Evolutionary conservation across 2,329 filamentous ascomycete genomes (phyloP).

Genomic region (Aspergillus sp.): DNA sequence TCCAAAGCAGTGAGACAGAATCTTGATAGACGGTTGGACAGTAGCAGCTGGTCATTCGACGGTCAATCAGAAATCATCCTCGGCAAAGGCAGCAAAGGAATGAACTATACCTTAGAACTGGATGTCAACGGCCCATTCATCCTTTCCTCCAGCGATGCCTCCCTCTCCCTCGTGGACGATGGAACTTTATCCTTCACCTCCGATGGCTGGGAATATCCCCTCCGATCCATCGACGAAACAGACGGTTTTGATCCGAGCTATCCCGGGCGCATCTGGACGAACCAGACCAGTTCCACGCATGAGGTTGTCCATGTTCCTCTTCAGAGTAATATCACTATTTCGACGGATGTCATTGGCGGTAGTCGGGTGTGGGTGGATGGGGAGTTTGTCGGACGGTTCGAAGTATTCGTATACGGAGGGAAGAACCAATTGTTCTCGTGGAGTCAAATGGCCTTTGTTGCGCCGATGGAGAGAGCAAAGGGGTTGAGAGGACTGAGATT

Average conservation of each 20-base stretch:
- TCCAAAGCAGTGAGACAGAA: conserved; percentile 45
- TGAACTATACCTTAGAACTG: conserved; percentile 53
- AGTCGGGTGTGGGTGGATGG: conserved; percentile 47
- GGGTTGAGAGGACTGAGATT: not conserved
- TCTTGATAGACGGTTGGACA: conserved; percentile 32
- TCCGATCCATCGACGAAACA: conserved; percentile 39
- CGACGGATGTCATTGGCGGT: conserved; percentile 43
- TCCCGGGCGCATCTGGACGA: conserved; percentile 51
- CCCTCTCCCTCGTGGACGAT: conserved; percentile 31
- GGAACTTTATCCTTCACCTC: conserved; percentile 40
- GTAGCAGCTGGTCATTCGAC: too few species aligned
- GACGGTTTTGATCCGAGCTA: conserved; percentile 45
- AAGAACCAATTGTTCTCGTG: conserved; percentile 49
- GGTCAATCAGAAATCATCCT: conserved; percentile 15
- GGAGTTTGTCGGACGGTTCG: conserved; percentile 46
- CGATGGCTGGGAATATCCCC: conserved; percentile 45
- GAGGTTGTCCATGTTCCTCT: conserved; percentile 31
- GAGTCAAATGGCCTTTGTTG: conserved; percentile 56
- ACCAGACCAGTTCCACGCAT: conserved; percentile 44
- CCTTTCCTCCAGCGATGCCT: conserved; percentile 41
- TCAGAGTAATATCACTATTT: conserved; percentile 36
- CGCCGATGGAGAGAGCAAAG: conserved; percentile 37
- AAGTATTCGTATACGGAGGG: conserved; percentile 52
- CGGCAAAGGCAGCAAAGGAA: conserved; percentile 49
- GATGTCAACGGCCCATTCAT: conserved; percentile 42